Percentiles rank a stretch among this genome's conserved stretches.
These are phyloP conservation scores for Pichia sp. DNA, from an alignment of 1,139 yeast genomes.

Conservation along the genomic window DNA sequence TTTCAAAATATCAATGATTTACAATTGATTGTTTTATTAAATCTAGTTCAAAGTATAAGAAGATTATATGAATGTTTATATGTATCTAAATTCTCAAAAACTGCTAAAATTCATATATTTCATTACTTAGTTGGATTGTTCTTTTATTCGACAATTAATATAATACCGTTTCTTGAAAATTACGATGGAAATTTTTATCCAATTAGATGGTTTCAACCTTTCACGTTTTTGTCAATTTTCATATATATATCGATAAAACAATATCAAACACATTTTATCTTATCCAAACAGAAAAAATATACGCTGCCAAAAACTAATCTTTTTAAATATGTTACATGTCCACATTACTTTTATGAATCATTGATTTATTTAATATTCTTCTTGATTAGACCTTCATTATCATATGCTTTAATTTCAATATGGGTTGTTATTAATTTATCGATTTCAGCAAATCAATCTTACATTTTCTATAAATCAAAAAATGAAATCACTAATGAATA, in stretches of 20 bases:
- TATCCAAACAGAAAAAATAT: conserved; percentile 61
- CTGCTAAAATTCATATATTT: conserved; percentile 60
- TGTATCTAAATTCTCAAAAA: conserved; percentile 42
- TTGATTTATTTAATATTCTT: conserved; percentile 46
- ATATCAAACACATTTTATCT: conserved; percentile 48
- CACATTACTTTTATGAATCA: conserved; percentile 79
- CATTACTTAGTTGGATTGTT: conserved; percentile 72
- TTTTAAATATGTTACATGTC: conserved; percentile 53
- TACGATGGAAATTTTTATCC: background rate
- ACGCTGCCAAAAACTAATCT: conserved; percentile 50
- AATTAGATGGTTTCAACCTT: background rate
- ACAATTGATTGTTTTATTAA: conserved; percentile 27
- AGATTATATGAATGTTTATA: conserved; percentile 55
- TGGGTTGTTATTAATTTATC: conserved; percentile 63
- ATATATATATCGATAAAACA: conserved; percentile 45
- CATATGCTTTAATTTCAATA: conserved; percentile 27
- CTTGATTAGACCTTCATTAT: conserved; percentile 14
- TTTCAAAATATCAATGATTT: background rate
- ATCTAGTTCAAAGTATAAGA: conserved; percentile 55
- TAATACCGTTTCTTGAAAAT: conserved; percentile 25
- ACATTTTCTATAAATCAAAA: conserved; percentile 40
- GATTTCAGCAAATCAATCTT: conserved; percentile 57
- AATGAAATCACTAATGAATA: conserved; percentile 9
- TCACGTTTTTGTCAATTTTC: background rate
- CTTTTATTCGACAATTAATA: conserved; percentile 47